phyloP scores from a whole-genome alignment of 495 filamentous ascomycete genomes.

The Staphylotrichum tortipilum region DNA sequence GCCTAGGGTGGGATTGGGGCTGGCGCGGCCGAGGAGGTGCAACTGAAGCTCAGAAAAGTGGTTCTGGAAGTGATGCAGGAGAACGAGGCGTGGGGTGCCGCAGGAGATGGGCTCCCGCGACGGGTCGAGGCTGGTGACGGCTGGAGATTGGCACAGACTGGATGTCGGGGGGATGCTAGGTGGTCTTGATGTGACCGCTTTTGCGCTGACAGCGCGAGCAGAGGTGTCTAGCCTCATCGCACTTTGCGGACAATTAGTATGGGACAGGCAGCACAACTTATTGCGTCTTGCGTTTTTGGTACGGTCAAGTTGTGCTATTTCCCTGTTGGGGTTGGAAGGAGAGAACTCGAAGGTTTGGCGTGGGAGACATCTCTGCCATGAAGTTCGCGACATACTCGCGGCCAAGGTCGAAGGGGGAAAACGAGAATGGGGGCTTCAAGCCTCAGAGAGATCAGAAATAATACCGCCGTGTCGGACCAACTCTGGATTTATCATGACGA shows the following conservation, averaged over 20 bases:
- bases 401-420: not conserved
- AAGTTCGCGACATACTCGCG: not conserved
- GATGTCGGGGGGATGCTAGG: too few relatives aligned
- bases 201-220: not conserved
- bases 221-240: not conserved
- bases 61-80: not conserved
- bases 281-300: not conserved
- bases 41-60: not conserved
- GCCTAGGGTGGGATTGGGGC: not conserved
- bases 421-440: not conserved
- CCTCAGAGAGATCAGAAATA: not conserved
- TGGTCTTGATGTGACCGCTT: not conserved
- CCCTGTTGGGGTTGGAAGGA: not conserved
- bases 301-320: not conserved
- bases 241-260: not conserved
- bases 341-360: not conserved
- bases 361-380: not conserved
- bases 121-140: not conserved
- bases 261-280: not conserved
- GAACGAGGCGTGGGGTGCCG: not conserved
- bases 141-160: not conserved
- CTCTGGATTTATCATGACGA: not conserved
- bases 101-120: not conserved
- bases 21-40: not conserved
- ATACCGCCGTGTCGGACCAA: not conserved